Evolutionary conservation across 805 yeast species (phyloP).

Genomic region (Isabelozyma pseudorhagii): DNA sequence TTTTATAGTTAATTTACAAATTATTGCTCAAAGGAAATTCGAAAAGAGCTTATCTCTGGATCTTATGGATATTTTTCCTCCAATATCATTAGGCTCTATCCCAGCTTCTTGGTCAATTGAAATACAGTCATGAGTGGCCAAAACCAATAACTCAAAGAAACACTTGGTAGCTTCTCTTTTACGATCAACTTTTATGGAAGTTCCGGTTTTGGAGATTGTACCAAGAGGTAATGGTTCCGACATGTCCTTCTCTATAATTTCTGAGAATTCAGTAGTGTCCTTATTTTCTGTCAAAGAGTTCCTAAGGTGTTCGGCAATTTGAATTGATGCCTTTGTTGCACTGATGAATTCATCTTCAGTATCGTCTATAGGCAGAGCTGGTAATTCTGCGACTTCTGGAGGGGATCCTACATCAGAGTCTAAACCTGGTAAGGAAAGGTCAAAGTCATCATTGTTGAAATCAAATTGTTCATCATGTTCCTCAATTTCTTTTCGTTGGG

Average conservation of each 20-base stretch:
- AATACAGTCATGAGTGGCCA: constrained; percentile 75
- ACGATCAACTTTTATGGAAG: constrained; percentile 26
- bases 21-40: constrained; percentile 11
- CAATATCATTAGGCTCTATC: constrained; percentile 31
- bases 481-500: constrained; percentile 12
- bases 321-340: constrained; percentile 48
- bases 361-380: constrained; percentile 3
- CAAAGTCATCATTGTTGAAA: constrained; percentile 16
- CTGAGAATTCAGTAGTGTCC: constrained; percentile 27
- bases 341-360: constrained; percentile 20
- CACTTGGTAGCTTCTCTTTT: constrained; percentile 64
- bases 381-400: background rate
- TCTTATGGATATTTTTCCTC: constrained; percentile 55
- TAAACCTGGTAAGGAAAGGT: constrained; percentile 20
- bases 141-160: constrained; percentile 78
- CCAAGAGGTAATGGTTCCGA: constrained; percentile 19
- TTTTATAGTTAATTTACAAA: background rate
- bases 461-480: constrained; percentile 15
- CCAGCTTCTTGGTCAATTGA: constrained; percentile 52
- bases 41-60: constrained; percentile 39
- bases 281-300: constrained; percentile 21
- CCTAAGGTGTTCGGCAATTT: constrained; percentile 50
- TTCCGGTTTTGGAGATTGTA: constrained; percentile 5
- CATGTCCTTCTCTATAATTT: constrained; percentile 38
- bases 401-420: constrained; percentile 4